Evolutionary conservation across 352 stramenopile species (phyloP).

Genomic region (Phytophthora cryptogea): DNA sequence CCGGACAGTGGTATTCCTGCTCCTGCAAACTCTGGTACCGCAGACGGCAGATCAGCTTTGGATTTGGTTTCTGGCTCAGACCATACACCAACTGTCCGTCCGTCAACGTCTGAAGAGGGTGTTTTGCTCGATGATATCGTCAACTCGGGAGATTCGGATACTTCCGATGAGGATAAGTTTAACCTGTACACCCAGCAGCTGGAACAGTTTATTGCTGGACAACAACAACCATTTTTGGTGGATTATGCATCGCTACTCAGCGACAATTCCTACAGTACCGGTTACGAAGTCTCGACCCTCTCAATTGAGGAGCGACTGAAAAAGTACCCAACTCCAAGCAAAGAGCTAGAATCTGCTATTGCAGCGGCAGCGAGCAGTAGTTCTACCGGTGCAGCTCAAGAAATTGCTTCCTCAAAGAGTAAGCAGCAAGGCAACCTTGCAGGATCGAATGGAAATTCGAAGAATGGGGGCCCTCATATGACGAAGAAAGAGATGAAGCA

Average conservation of each 20-base stretch:
- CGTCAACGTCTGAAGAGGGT: constrained; percentile 1
- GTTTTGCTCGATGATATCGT: constrained; percentile 31
- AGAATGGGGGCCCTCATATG: constrained; percentile 31
- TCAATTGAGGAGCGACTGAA: constrained; percentile 68
- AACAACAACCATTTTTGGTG: constrained; percentile 83
- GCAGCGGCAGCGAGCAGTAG: constrained; percentile 1
- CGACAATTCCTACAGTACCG: constrained; percentile 85
- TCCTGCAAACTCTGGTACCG: constrained; percentile 2
- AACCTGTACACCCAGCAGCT: constrained; percentile 70
- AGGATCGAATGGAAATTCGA: constrained; percentile 21
- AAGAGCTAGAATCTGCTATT: constrained; percentile 43
- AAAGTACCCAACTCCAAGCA: constrained; percentile 42
- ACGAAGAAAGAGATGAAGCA: constrained; percentile 81
- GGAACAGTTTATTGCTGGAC: constrained; percentile 57
- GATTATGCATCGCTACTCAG: constrained; percentile 70
- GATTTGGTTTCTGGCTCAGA: constrained; percentile 39
- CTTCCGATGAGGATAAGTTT: constrained; percentile 43
- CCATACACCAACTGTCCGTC: constrained; percentile 28
- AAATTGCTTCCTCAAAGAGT: constrained; percentile 18
- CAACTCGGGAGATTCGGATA: constrained; percentile 28
- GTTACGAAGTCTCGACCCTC: constrained; percentile 70
- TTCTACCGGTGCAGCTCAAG: constrained; percentile 16
- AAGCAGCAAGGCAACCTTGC: constrained; percentile 23
- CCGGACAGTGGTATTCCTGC: constrained; percentile 2
- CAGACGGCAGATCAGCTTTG: constrained; percentile 29